Evolutionary conservation across 805 yeast genomes (phyloP).

Genomic region (Candida sakaeoensis): DNA sequence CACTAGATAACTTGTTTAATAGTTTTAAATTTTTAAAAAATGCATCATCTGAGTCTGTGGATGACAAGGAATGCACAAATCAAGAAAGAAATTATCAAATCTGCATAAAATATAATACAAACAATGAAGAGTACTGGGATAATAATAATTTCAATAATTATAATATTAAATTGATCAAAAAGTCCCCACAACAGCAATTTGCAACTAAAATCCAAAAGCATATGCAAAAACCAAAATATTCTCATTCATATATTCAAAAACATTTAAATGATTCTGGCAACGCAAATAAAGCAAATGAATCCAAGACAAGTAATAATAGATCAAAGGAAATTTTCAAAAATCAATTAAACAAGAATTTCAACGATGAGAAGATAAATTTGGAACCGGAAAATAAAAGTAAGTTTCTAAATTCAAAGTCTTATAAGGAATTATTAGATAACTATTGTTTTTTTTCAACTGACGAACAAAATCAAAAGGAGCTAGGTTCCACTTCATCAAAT

Average conservation of each 20-base stretch:
- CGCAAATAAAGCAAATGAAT: conserved; percentile 1
- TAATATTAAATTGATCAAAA: conserved; percentile 41
- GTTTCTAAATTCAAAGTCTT: conserved; percentile 39
- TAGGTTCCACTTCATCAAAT: background rate
- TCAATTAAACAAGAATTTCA: conserved; percentile 5
- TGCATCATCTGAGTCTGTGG: conserved; percentile 7
- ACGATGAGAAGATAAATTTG: background rate
- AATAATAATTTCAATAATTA: conserved; percentile 64
- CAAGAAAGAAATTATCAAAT: conserved; percentile 31
- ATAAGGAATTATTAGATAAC: conserved; percentile 53
- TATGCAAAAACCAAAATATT: conserved; percentile 33
- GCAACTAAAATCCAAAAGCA: conserved; percentile 16
- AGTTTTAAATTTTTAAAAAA: conserved; percentile 18
- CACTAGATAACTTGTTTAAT: conserved; percentile 40
- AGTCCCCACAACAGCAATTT: background rate
- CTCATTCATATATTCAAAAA: conserved; percentile 33
- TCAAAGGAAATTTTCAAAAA: conserved; percentile 8
- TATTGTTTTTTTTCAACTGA: conserved; percentile 52
- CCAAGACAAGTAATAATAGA: too few relatives aligned
- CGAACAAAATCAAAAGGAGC: conserved; percentile 5
- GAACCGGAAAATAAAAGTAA: background rate
- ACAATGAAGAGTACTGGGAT: conserved; percentile 68
- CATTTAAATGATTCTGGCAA: conserved; percentile 13
- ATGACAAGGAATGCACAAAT: conserved; percentile 2
- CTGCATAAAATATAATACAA: conserved; percentile 55